Conservation (phyloP, 2,329 filamentous ascomycete genomes). For the Neopestalotiopsis sp. region DNA sequence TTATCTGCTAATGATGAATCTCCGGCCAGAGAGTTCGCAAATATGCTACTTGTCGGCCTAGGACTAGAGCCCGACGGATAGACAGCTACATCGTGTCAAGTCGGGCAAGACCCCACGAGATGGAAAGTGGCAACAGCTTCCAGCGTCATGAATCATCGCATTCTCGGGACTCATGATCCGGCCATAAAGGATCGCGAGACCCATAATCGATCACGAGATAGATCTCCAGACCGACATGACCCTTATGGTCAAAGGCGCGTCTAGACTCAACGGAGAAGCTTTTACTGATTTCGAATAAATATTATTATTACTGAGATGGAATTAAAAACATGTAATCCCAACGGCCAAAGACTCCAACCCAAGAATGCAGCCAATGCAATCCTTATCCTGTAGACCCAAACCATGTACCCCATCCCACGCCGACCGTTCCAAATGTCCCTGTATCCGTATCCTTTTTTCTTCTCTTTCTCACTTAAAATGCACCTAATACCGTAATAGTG, state of each 20-base stretch:
- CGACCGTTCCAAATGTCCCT: not conserved
- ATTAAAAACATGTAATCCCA: not conserved
- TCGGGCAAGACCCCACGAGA: too few relatives aligned
- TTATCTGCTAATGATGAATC: too few relatives aligned
- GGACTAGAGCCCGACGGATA: too few relatives aligned
- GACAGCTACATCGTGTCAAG: too few relatives aligned
- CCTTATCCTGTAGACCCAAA: not conserved
- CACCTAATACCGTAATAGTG: not conserved
- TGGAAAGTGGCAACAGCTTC: too few relatives aligned
- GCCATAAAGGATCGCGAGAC: too few relatives aligned
- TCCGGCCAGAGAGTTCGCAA: too few relatives aligned
- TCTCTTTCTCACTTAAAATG: not conserved
- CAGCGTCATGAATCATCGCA: too few relatives aligned
- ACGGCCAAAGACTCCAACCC: not conserved
- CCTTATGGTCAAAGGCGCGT: not conserved
- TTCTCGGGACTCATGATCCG: too few relatives aligned
- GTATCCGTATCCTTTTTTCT: not conserved
- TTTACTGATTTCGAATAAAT: not conserved
- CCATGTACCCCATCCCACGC: not conserved
- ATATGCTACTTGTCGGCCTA: too few relatives aligned
- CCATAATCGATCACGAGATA: too few relatives aligned
- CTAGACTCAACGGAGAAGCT: not conserved
- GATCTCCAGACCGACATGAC: not conserved
- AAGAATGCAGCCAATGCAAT: not conserved
- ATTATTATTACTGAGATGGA: constrained; percentile 3